These are phyloP conservation scores for Pleurotus sapidus DNA, from an alignment of 768 basidiomycete genomes.

Conservation along the genomic window DNA sequence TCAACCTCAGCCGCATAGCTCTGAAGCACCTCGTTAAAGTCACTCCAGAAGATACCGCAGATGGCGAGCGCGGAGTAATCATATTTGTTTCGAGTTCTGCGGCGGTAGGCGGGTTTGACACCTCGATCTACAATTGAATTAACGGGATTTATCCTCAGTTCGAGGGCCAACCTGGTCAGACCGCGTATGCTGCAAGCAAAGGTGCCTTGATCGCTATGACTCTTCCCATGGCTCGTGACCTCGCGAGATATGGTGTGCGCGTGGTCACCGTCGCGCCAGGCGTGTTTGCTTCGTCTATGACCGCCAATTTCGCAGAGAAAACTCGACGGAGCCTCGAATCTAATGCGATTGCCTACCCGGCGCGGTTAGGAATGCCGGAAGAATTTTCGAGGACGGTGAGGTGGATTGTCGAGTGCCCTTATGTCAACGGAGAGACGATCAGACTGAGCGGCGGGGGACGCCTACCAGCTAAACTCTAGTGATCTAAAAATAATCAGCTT, in stretches of 20 bases:
- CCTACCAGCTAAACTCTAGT: slow-evolving; percentile 34
- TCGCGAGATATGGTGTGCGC: slow-evolving; percentile 47
- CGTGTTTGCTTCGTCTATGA: slow-evolving; percentile 46
- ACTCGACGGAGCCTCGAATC: slow-evolving; percentile 35
- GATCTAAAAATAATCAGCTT: too few relatives aligned
- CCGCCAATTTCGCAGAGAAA: slow-evolving; percentile 31
- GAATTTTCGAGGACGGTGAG: slow-evolving; percentile 52
- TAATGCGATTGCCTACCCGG: slow-evolving; percentile 40
- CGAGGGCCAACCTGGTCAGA: slow-evolving; percentile 56
- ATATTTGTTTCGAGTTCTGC: slow-evolving; percentile 54
- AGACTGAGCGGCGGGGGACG: slow-evolving; percentile 43
- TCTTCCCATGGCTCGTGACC: slow-evolving; percentile 59
- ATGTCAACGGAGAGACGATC: slow-evolving; percentile 54
- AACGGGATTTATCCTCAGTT: slow-evolving; percentile 28
- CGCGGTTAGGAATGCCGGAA: slow-evolving; percentile 41
- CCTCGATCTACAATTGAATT: neutral
- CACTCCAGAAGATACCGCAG: slow-evolving; percentile 39
- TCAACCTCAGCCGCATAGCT: slow-evolving; percentile 56
- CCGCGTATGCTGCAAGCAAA: slow-evolving; percentile 54
- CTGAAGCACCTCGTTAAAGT: slow-evolving; percentile 47
- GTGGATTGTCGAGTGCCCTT: slow-evolving; percentile 48
- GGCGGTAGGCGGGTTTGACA: slow-evolving; percentile 33
- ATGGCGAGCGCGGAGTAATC: slow-evolving; percentile 59
- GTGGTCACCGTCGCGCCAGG: slow-evolving; percentile 58
- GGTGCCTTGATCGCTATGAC: slow-evolving; percentile 57